These are phyloP conservation scores for Neopestalotiopsis sp. DNA, from an alignment of 2,329 filamentous ascomycete species.

Conservation along the genomic window DNA sequence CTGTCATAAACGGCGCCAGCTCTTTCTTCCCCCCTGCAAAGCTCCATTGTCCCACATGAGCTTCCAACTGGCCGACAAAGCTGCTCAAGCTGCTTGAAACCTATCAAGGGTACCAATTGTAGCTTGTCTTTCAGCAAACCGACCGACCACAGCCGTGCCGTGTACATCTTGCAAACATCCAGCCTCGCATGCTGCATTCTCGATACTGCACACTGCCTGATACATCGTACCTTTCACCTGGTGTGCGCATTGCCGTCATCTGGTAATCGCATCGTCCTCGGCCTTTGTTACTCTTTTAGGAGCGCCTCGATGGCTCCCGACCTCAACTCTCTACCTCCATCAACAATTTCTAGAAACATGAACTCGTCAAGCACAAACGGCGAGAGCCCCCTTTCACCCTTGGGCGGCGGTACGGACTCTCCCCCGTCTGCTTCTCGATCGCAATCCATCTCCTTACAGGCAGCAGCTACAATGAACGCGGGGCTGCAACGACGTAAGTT, in stretches of 20 bases:
- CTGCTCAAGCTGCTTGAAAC: neutral
- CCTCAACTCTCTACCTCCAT: constrained; percentile 63
- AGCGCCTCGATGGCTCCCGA: constrained; percentile 54
- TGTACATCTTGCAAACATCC: neutral
- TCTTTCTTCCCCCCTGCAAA: neutral
- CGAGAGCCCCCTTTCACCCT: constrained; percentile 30
- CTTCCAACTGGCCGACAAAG: neutral
- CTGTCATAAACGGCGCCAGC: neutral
- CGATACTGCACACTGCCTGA: neutral
- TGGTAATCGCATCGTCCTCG: neutral
- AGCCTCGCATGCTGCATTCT: neutral
- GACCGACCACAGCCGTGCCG: no score
- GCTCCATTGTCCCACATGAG: neutral
- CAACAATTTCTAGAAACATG: constrained; percentile 39
- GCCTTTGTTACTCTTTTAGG: constrained; percentile 6
- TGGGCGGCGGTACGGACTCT: constrained; percentile 47
- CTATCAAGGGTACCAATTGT: no score
- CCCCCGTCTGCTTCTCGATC: constrained; percentile 67
- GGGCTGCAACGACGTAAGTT: constrained; percentile 67
- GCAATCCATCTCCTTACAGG: constrained; percentile 74
- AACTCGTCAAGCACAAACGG: constrained; percentile 35
- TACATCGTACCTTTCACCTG: neutral
- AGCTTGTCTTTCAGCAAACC: no score
- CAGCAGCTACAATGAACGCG: constrained; percentile 78
- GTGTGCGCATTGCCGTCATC: neutral